These are phyloP conservation scores for Obba rivulosa DNA, from an alignment of 768 basidiomycete genomes.

Conservation along the genomic window DNA sequence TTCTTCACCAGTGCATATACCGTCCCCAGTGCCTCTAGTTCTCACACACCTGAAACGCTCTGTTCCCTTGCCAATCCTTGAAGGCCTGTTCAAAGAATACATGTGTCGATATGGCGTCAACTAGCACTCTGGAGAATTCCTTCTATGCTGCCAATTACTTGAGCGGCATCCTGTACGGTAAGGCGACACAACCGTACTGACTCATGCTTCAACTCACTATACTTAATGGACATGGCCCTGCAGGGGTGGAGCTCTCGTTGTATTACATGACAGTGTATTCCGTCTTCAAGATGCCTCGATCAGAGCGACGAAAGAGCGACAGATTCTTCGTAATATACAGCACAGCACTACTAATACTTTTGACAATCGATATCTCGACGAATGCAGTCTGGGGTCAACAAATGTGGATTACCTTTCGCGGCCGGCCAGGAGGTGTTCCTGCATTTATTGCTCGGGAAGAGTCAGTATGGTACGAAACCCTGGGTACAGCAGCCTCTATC, in stretches of 20 bases:
- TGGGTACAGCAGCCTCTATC: conserved; percentile 18
- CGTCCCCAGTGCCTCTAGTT: no score
- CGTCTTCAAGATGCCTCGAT: conserved; percentile 2
- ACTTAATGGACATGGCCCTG: conserved; percentile 2
- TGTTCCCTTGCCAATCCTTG: no score
- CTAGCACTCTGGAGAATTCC: conserved; percentile 1
- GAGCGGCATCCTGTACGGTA: conserved; percentile 24
- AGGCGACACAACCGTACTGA: not conserved
- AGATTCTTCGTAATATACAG: conserved; percentile 11
- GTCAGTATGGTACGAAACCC: conserved; percentile 26
- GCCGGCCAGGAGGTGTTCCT: conserved; percentile 31
- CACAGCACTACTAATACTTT: conserved; percentile 23
- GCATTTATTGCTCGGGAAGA: conserved; percentile 25
- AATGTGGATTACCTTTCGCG: conserved; percentile 31
- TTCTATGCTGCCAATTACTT: conserved; percentile 24
- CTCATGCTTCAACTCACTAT: not conserved
- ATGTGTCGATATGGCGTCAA: no score
- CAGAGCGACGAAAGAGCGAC: not conserved
- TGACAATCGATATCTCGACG: conserved; percentile 26
- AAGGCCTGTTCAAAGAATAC: no score
- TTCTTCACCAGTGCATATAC: no score
- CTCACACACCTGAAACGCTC: no score
- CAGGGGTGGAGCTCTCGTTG: conserved; percentile 23
- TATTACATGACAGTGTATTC: conserved; percentile 20
- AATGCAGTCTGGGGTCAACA: conserved; percentile 27